Base-by-base conservation (phyloP, 1,284 basidiomycete species). In the Malassezia caprae region DNA sequence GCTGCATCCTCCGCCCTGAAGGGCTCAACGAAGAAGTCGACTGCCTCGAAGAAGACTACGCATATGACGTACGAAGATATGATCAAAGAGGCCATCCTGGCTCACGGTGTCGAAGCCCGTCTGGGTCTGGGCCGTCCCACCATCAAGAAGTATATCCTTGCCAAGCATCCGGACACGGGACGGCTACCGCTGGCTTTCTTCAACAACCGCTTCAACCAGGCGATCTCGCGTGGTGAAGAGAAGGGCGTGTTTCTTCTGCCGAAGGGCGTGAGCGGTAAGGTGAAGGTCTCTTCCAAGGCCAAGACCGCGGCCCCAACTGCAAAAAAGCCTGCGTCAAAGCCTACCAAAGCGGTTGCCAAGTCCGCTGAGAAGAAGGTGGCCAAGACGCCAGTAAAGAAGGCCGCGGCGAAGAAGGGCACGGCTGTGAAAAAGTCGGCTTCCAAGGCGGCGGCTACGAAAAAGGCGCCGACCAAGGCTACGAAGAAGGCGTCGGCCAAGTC, bases 41-140 rank as follows among this genome's bases (percentile, higher is more conserved):
- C 19, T 4, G 5, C 40, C 2, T 51, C 55, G 23, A 56, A 60
- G 51, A 55, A 51, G 45, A 23, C 26, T 17, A 37, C 48, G 13
- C 48, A 51, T 47, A 54, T 63, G 46, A 58, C 67, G 45, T 68
- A 68, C 55, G 65, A 68, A 65, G 56, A 63, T 51, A 73, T 73
- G 70, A 73, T 61, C 51, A 71, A 79, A 77, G 88, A 90, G 79
- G 88, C 86, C 69, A 87, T 93, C 76, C 76, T 80, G 60, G 81
- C 79, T 51, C 79, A 85, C 76, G 80, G 82, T 24, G 85, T 87
- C 34, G 87, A 89, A 60, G 82, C 85, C 59, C 86, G 89, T 62
- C 75, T 76, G 59, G 90, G 90, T 76, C 87, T 91, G 63, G 90
- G 88, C 67, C 86, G 90, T 53, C 87, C 85, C 57, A 83, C 85